These are phyloP conservation scores for Pythium apleroticum DNA, from an alignment of 352 stramenopile genomes.

Conservation along the genomic window DNA sequence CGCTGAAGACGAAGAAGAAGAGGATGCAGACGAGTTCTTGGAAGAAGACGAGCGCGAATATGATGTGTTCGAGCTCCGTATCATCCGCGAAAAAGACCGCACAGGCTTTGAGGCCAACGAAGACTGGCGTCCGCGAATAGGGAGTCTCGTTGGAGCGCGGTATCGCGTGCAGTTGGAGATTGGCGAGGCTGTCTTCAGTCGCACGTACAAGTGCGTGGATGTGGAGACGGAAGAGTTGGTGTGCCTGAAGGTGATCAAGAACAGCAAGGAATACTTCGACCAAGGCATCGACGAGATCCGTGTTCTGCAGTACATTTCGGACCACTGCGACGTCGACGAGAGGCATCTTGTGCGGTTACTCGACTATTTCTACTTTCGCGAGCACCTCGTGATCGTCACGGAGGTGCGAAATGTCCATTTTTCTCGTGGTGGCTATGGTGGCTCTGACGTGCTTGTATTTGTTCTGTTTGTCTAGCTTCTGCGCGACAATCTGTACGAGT, in stretches of 20 bases:
- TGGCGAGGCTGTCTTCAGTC: conserved; percentile 82
- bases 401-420: conserved; percentile 67
- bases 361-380: conserved; percentile 94
- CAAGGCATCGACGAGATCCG: conserved; percentile 90
- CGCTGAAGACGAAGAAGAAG: conserved; percentile 15
- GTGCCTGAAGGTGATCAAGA: conserved; percentile 99
- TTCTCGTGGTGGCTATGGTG: not conserved
- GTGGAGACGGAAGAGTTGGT: conserved; percentile 75
- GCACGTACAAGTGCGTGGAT: conserved; percentile 79
- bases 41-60: conserved; percentile 48
- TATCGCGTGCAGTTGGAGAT: conserved; percentile 73
- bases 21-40: conserved; percentile 19
- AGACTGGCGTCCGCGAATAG: conserved; percentile 65
- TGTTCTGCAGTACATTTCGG: conserved; percentile 68
- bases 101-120: conserved; percentile 82
- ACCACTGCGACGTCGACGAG: conserved; percentile 85
- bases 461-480: conserved; percentile 63
- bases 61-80: conserved; percentile 66
- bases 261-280: conserved; percentile 99
- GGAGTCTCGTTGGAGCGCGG: conserved; percentile 52
- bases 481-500: conserved; percentile 98
- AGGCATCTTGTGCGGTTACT: conserved; percentile 94
- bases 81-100: conserved; percentile 76
- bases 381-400: conserved; percentile 96
- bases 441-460: not conserved